A percentile compares a stretch with the other conserved stretches of the same genome.
Conservation (phyloP, 768 basidiomycete genomes). For the Phlebiopsis flavidoalba region DNA sequence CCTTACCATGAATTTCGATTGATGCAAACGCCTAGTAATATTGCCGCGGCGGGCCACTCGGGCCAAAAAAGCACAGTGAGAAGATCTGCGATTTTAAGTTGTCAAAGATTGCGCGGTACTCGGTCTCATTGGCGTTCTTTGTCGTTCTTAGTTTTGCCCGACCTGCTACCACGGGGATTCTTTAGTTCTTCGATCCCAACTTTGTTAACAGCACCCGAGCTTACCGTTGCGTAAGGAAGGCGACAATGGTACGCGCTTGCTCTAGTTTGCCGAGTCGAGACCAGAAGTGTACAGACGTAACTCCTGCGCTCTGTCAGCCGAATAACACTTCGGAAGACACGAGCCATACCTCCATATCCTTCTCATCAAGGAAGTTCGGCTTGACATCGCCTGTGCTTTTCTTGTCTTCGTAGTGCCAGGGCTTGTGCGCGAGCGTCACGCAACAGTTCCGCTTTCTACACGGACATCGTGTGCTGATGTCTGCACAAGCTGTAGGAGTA, state of each 20-base stretch:
- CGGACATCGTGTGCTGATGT: constrained; percentile 89
- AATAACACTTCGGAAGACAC: too few species aligned
- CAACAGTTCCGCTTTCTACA: constrained; percentile 56
- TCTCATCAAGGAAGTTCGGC: constrained; percentile 56
- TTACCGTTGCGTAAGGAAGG: constrained; percentile 30
- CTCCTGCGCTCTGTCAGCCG: constrained; percentile 41
- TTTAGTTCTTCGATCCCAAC: neutral
- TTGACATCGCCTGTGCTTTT: constrained; percentile 50
- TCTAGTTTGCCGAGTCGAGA: constrained; percentile 75
- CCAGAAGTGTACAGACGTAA: constrained; percentile 65
- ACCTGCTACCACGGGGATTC: constrained; percentile 36
- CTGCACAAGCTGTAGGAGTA: constrained; percentile 94
- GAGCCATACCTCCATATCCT: constrained; percentile 51
- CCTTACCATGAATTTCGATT: constrained; percentile 81
- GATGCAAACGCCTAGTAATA: constrained; percentile 76
- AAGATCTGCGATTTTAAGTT: constrained; percentile 84
- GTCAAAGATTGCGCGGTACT: constrained; percentile 91
- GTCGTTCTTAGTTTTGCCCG: constrained; percentile 84
- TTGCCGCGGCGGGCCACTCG: constrained; percentile 92
- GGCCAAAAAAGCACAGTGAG: constrained; percentile 89
- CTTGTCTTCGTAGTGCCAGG: constrained; percentile 56
- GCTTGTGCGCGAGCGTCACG: constrained; percentile 59
- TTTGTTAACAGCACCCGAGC: neutral
- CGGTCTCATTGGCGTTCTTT: constrained; percentile 90
- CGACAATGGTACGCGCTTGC: constrained; percentile 75